Percentiles rank a stretch among this genome's conserved stretches.
These are phyloP conservation scores for Vigna unguiculata DNA, from an alignment of 306 rosid genomes.

Conservation along the genomic window DNA sequence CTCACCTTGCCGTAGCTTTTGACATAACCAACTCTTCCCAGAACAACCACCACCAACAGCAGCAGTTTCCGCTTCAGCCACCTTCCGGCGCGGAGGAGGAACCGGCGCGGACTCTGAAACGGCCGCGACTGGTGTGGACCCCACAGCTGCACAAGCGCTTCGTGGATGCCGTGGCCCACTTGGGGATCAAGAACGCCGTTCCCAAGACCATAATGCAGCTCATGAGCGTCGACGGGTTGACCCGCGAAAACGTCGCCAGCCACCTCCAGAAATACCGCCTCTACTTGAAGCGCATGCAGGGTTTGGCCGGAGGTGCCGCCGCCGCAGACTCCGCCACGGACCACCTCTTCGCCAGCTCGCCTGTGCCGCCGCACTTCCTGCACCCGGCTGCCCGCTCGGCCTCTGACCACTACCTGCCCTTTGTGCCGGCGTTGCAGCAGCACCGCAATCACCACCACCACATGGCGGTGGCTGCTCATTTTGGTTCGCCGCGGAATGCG, in stretches of 20 bases:
- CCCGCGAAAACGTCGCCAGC: slow-evolving; percentile 87
- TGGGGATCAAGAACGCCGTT: slow-evolving; percentile 88
- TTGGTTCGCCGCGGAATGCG: slow-evolving; percentile 71
- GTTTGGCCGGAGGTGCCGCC: slow-evolving; percentile 41
- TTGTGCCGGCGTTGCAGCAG: slow-evolving; percentile 69
- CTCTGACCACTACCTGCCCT: slow-evolving; percentile 82
- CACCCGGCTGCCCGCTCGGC: slow-evolving; percentile 64
- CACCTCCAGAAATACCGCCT: slow-evolving; percentile 94
- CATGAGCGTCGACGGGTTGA: slow-evolving; percentile 88
- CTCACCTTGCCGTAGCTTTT: slow-evolving; percentile 81
- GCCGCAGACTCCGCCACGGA: slow-evolving; percentile 70
- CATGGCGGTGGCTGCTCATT: slow-evolving; percentile 57
- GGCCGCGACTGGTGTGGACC: slow-evolving; percentile 90
- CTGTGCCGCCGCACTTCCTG: slow-evolving; percentile 81
- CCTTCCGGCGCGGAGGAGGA: slow-evolving; percentile 63
- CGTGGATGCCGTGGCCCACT: slow-evolving; percentile 85
- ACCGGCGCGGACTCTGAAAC: slow-evolving; percentile 83
- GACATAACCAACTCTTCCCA: slow-evolving; percentile 57
- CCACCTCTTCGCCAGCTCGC: slow-evolving; percentile 80
- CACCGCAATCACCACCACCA: slow-evolving; percentile 58
- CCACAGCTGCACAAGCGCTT: slow-evolving; percentile 90
- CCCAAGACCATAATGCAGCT: slow-evolving; percentile 98
- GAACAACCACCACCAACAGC: slow-evolving; percentile 54
- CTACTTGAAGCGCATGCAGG: slow-evolving; percentile 88
- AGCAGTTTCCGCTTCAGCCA: slow-evolving; percentile 36